Base-by-base conservation (phyloP, 441 rosid species). In the California macrophylla region DNA sequence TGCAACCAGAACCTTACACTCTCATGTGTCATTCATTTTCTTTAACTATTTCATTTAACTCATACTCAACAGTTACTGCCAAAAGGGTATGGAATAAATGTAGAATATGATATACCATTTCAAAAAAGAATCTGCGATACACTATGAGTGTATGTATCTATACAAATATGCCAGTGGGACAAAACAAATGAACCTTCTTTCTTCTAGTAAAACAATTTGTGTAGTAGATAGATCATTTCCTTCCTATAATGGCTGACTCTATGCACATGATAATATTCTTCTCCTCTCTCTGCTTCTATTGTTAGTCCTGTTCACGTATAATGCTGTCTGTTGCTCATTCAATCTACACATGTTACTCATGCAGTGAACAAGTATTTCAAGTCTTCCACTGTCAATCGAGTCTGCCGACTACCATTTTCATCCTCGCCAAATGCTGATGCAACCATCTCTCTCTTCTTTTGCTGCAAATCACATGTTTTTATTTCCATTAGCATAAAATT, bases 371-470 rank as follows among this genome's bases (percentile, higher is more conserved):
- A 82, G 86, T 90, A 88, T 56, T 79, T 83, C 87, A 92, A 73
- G 81, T 88, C 96, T 13, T 92, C 95, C 64, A 86, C 95, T 0
- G 95, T 90, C 45, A 92, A 84, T 24, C 92, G 92, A 72, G 92
- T 84, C 84, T 84, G 92, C 47, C 85, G 76, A 72, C 92, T 77
- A 28, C 86, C 96, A 3, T 68, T 78, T 72, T 89, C 91, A 70
- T 92, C 98, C 79, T 92, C 96, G 66, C 96, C 98, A 63, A 92
- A 92, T 54, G 98, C 98, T 64, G 93, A 89, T 23, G 96, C 88
- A 24, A 90, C 95, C 96, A 92, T 92, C 81, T 75, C 85, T 77
- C 98, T 87, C 86, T 92, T 90, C 87, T 92, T 90, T 88, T 82
- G 84, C 98, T 90, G 92, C 74, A 42, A 77, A 64, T 66, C 0